Conservation (phyloP, 2,329 filamentous ascomycete species). For the Pyricularia sp. region DNA sequence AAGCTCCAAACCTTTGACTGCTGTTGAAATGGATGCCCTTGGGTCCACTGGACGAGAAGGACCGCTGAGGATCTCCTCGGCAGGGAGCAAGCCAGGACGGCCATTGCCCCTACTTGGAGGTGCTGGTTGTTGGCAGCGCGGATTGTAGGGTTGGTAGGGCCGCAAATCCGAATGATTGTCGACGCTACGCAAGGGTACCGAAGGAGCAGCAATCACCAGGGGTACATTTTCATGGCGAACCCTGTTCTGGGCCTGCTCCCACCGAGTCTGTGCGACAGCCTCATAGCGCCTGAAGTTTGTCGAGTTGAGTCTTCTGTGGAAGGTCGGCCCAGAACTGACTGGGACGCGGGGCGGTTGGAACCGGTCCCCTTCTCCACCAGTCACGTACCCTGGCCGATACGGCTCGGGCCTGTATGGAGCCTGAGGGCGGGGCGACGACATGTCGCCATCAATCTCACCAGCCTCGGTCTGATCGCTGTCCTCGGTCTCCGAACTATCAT, state of each 20-base stretch:
- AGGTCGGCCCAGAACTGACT: not conserved
- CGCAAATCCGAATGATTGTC: not conserved
- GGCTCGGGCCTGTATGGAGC: not conserved
- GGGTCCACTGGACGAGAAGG: not conserved
- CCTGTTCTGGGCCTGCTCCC: conserved; percentile 2
- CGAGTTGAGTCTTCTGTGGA: conserved; percentile 1
- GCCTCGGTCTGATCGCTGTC: not conserved
- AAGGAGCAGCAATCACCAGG: not conserved
- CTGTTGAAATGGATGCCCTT: not conserved
- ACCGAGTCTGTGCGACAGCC: conserved; percentile 3
- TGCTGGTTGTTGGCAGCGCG: not conserved
- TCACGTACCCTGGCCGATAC: not conserved
- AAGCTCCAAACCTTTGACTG: conserved; percentile 11
- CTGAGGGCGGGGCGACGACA: not conserved
- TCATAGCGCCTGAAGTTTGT: conserved; percentile 1
- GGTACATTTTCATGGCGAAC: not conserved
- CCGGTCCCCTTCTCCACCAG: not conserved
- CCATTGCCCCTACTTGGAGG: not conserved
- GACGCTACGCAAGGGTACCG: not conserved
- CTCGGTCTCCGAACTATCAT: not conserved
- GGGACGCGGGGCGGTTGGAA: not conserved
- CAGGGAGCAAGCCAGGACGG: not conserved
- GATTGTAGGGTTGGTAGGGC: not conserved
- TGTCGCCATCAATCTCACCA: not conserved
- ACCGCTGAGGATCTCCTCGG: not conserved